Conservation (phyloP, 2,329 filamentous ascomycete species). For the Pseudogymnoascus sp. region DNA sequence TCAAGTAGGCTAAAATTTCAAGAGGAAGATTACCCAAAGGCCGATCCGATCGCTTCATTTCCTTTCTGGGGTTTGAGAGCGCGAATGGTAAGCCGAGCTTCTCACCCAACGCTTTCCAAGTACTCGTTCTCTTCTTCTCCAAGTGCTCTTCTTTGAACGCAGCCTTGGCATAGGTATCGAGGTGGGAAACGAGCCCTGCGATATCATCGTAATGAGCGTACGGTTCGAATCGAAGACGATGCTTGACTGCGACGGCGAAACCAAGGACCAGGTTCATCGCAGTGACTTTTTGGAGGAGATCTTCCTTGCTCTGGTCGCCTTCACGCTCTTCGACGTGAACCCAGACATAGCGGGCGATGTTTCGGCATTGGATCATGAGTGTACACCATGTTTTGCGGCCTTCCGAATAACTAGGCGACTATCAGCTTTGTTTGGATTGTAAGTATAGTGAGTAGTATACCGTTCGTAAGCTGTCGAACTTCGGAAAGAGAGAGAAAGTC, state of each 20-base stretch:
- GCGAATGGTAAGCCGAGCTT: constrained; percentile 73
- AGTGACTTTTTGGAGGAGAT: constrained; percentile 59
- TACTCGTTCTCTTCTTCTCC: constrained; percentile 16
- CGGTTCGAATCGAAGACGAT: constrained; percentile 77
- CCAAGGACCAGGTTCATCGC: constrained; percentile 70
- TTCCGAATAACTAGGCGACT: constrained; percentile 42
- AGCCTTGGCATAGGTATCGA: constrained; percentile 65
- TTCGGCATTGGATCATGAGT: constrained; percentile 54
- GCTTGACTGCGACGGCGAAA: constrained; percentile 71
- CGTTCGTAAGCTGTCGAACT: constrained; percentile 72
- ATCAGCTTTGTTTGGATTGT: neutral
- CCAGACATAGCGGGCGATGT: constrained; percentile 75
- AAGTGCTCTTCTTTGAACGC: constrained; percentile 41
- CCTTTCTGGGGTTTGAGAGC: constrained; percentile 69
- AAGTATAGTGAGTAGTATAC: constrained; percentile 22
- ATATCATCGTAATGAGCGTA: constrained; percentile 72
- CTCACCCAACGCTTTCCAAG: constrained; percentile 59
- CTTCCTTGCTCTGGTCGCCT: constrained; percentile 52
- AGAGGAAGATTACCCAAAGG: constrained; percentile 78
- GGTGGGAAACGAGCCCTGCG: constrained; percentile 58
- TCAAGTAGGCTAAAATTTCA: constrained; percentile 69
- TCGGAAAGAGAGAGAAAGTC: constrained; percentile 70
- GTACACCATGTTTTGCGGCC: constrained; percentile 57
- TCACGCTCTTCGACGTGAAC: constrained; percentile 61
- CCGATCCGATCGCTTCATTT: constrained; percentile 63